These are phyloP conservation scores for Keithomyces neogunnii DNA, from an alignment of 2,329 filamentous ascomycete species.

Conservation along the genomic window DNA sequence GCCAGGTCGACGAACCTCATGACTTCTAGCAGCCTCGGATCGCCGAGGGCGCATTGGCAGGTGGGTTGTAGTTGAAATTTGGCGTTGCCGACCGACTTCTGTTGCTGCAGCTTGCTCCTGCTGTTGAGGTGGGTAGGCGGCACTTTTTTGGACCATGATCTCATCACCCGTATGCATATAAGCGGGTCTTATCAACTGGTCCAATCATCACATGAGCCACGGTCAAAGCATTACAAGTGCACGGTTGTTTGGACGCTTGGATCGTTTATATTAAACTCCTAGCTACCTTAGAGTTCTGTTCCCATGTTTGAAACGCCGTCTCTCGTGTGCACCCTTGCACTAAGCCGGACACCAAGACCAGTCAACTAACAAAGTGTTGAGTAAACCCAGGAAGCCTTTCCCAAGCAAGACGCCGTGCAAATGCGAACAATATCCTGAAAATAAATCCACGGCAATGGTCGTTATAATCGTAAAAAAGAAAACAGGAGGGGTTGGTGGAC, in stretches of 20 bases:
- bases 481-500: neutral
- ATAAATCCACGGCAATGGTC: neutral
- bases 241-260: too few relatives aligned
- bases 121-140: neutral
- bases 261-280: too few relatives aligned
- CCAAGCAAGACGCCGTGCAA: neutral
- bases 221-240: too few relatives aligned
- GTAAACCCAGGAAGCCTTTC: too few relatives aligned
- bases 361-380: too few relatives aligned
- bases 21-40: conserved; percentile 16
- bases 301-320: too few relatives aligned
- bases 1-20: conserved; percentile 57
- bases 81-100: neutral
- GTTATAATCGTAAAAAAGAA: neutral
- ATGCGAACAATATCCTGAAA: neutral
- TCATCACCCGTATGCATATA: conserved; percentile 19
- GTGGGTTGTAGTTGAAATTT: neutral
- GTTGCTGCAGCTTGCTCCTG: neutral
- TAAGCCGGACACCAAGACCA: too few relatives aligned
- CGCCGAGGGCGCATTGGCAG: conserved; percentile 16
- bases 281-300: too few relatives aligned
- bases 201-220: too few relatives aligned
- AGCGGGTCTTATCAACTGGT: conserved; percentile 10
- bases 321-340: too few relatives aligned
- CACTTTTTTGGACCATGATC: conserved; percentile 13